Base-by-base conservation (phyloP, 768 basidiomycete genomes). In the Fomitopsis serialis region DNA sequence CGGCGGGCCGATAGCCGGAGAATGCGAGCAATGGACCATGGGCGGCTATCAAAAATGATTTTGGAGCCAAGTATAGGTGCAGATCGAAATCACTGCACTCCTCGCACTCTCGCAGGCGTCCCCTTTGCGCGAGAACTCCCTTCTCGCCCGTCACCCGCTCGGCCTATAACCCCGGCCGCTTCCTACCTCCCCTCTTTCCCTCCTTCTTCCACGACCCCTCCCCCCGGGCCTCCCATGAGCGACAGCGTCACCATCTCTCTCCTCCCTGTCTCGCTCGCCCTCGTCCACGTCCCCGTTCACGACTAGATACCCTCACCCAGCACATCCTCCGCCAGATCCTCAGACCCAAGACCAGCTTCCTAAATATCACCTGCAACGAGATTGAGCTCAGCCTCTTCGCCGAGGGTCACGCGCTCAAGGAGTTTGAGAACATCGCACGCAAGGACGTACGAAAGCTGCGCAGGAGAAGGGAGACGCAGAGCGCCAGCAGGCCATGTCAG, bases 371-470 rank as follows among this genome's bases (percentile, higher is more conserved):
- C 49, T 86, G 79, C 70, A 92, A 92, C 65, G 79, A 87, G 58
- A 78, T 89, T 58, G 89, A 91, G 68, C 83, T 92, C 67, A 81
- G 79, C 65, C 70, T 88, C 47, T 89, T 90, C 60, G 85, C 82
- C 34, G 83, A 87, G 57, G 74, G 81, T 51, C 70, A 72, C 54
- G 64, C 73, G 53, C 74, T 86, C 15, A 62, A 71, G 12, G 82
- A 85, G 58, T 88, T 89, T 58, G 80, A 82, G 59, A 68, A 71
- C 9, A 76, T 85, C 59, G 84, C 84, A 9, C 69, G 78, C 25
- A 79, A 72, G 48, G 85, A 87, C 59, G 71, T 80, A 44, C 76
- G 71, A 19, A 73, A 68, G 47, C 72, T 72, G 43, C 72, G 53
- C 35, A 29, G 22, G 27, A 24, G 10, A 22, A 7, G 74, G 23